Evolutionary conservation across 257 asterid genomes (phyloP).

Genomic region (Parsonsia alboflavescens): DNA sequence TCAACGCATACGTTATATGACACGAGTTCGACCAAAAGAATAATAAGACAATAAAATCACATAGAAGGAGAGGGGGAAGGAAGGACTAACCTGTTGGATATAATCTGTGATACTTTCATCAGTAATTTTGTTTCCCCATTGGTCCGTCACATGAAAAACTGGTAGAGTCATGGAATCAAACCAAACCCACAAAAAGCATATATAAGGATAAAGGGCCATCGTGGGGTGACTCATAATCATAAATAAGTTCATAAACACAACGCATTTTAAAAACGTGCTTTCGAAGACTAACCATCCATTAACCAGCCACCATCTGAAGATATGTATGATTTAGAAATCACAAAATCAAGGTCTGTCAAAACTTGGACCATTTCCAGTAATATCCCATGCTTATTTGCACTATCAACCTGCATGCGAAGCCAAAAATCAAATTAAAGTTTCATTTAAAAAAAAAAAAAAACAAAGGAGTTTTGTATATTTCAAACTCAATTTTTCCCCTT

Average conservation of each 20-base stretch:
- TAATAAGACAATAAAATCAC: no score
- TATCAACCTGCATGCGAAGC: slow-evolving; percentile 72
- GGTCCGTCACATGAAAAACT: slow-evolving; percentile 94
- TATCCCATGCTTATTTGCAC: slow-evolving; percentile 83
- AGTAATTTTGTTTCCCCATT: slow-evolving; percentile 56
- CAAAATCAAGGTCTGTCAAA: slow-evolving; percentile 77
- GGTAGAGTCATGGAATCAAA: slow-evolving; percentile 28
- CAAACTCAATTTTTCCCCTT: no score
- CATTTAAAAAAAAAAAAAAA: no score
- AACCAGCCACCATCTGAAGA: slow-evolving; percentile 95
- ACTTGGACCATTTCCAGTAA: slow-evolving; percentile 92
- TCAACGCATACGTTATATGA: no score
- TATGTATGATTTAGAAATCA: slow-evolving; percentile 82
- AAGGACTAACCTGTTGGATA: slow-evolving; percentile 55
- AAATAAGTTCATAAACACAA: neutral
- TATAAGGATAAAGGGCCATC: slow-evolving; percentile 16
- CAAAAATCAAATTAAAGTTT: slow-evolving; percentile 2
- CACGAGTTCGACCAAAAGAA: no score
- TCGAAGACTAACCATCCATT: slow-evolving; percentile 72
- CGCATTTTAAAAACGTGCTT: no score
- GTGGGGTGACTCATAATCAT: slow-evolving; percentile 23
- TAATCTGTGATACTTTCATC: slow-evolving; percentile 50
- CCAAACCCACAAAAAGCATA: slow-evolving; percentile 4
- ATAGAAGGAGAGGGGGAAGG: neutral
- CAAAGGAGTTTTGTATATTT: no score